phyloP scores from a whole-genome alignment of 129 eudicot genomes.

The Erigeron canadensis region DNA sequence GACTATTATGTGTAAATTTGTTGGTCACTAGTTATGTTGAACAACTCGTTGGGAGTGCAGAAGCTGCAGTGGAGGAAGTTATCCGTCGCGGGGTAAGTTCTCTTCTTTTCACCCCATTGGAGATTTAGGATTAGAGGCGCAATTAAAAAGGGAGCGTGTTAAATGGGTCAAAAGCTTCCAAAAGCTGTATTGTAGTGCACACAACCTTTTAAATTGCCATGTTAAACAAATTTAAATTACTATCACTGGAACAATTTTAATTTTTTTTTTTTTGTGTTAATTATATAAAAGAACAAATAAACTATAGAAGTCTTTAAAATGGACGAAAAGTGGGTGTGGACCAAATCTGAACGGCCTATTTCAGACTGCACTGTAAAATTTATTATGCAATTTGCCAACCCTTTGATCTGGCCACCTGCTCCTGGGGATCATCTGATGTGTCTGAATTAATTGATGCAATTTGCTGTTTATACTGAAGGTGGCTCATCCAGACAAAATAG shows the following conservation, averaged over 20 bases:
- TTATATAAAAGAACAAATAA: background rate
- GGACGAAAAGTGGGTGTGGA: constrained; percentile 7
- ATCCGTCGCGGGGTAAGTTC: constrained; percentile 80
- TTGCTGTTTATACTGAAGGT: constrained; percentile 45
- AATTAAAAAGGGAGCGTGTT: background rate
- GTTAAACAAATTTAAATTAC: no score
- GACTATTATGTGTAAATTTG: background rate
- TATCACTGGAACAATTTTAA: background rate
- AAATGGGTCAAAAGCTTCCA: background rate
- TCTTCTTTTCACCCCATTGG: background rate
- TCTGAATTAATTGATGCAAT: constrained; percentile 25
- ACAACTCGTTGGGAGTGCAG: constrained; percentile 96
- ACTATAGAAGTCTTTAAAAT: background rate
- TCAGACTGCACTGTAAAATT: background rate
- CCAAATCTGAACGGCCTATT: background rate
- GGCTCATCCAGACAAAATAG: constrained; percentile 96
- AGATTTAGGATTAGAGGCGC: background rate
- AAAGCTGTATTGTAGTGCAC: background rate
- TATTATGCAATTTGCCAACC: background rate
- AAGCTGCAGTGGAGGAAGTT: constrained; percentile 98
- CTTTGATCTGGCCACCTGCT: background rate
- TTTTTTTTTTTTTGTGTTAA: background rate
- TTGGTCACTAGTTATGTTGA: constrained; percentile 70
- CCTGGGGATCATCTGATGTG: background rate
- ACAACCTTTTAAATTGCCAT: background rate